Evolutionary conservation across 352 stramenopile genomes (phyloP), one percentile per base, ranked within the genome.

Genomic region (Phytophthora boehmeriae): DNA sequence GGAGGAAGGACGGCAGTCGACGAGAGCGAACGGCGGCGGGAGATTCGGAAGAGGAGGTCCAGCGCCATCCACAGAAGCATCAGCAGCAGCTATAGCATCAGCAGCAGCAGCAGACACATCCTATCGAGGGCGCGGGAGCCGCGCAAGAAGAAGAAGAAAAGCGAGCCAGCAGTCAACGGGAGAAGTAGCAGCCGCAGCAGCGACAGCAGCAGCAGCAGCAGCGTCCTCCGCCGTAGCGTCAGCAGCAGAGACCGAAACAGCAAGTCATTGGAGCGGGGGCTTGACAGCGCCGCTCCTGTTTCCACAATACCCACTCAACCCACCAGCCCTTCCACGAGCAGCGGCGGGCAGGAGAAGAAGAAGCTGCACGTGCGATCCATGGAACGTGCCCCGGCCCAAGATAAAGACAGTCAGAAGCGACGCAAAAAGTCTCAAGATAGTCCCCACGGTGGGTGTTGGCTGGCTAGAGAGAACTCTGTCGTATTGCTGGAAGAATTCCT

Each of bases 391-490:
- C 68, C 75, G 35, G 59, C 63, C 34, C 63, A 83, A 50, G 63
- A 79, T 50, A 70, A 76, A 34, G 79, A 89, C 27, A 78, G 66
- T 45, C 80, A 89, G 48, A 89, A 89, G 51, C 78, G 78, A 28
- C 78, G 80, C 57, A 89, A 89, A n/a, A 89, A 89, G 61, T 83
- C 71, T 22, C 80, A 89, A 49, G 80, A 89, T 34, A 65, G 34
- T 42, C 17, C 5, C 22, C 49, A 53, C 56, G 45, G 16, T 58
- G 34, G 4, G 17, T n/a, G 14, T 4, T 39, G 14, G 34, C 9
- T 39, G 9, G 34, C 10, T 17, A n/a, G n/a, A n/a, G n/a, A n/a
- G n/a, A n/a, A n/a, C n/a, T n/a, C n/a, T n/a, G n/a, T n/a, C n/a
- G n/a, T n/a, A n/a, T n/a, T n/a, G n/a, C n/a, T n/a, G n/a, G n/a